A percentile compares a stretch with the other conserved stretches of the same genome.
Conservation (phyloP, 306 rosid species). For the Trifolium fragiferum region DNA sequence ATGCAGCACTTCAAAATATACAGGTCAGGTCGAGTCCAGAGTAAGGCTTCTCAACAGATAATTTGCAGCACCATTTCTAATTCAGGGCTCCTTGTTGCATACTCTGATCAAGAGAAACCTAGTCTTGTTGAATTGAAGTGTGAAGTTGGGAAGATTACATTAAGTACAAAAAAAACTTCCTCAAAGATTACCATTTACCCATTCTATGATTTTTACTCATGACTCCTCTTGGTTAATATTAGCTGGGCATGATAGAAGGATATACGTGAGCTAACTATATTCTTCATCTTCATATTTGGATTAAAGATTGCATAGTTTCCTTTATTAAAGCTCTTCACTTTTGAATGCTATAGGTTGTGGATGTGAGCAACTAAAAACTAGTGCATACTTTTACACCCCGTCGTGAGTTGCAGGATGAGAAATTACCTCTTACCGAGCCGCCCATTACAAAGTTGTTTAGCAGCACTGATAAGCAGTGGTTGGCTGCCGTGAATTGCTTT, state of each 20-base stretch:
- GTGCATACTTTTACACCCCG: conserved; percentile 77
- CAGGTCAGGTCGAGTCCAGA: conserved; percentile 58
- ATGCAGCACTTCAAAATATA: conserved; percentile 16
- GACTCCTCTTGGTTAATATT: conserved; percentile 85
- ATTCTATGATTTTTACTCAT: conserved; percentile 79
- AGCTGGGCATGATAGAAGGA: conserved; percentile 87
- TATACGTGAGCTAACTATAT: conserved; percentile 68
- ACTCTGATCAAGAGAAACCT: conserved; percentile 78
- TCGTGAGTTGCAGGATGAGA: conserved; percentile 58
- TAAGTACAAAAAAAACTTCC: conserved; percentile 66
- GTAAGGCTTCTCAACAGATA: conserved; percentile 71
- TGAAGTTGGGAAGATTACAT: conserved; percentile 53
- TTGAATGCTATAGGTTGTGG: conserved; percentile 67
- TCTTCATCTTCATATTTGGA: conserved; percentile 8
- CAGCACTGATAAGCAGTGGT: conserved; percentile 92
- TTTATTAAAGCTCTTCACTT: conserved; percentile 29
- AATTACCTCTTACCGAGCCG: conserved; percentile 71
- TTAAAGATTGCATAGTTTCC: background rate
- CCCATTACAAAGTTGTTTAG: conserved; percentile 87
- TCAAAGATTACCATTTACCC: conserved; percentile 70
- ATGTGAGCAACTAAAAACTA: conserved; percentile 54
- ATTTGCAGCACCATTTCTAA: conserved; percentile 83
- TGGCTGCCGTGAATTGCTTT: conserved; percentile 91
- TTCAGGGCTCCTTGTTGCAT: conserved; percentile 72
- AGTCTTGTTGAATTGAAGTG: conserved; percentile 64